phyloP scores from a whole-genome alignment of 352 stramenopile species.

The Phytophthora capsici region DNA sequence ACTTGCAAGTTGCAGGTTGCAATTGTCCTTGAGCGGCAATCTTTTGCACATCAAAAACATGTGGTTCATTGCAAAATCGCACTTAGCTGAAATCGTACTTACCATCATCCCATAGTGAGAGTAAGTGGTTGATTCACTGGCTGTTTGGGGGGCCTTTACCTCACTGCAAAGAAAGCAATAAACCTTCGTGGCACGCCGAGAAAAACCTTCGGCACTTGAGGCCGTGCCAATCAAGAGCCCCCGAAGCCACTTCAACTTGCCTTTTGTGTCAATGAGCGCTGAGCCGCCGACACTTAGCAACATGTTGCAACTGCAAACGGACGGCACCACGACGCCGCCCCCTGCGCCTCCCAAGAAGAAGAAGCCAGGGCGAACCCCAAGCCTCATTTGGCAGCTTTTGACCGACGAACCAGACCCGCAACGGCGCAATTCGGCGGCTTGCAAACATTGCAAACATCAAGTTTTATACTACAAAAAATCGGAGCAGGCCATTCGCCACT shows the following conservation, averaged over 20 bases:
- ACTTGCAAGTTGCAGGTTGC: too few relatives aligned
- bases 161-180: slow-evolving; percentile 9
- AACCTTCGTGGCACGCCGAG: slow-evolving; percentile 19
- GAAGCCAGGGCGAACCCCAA: slow-evolving; percentile 67
- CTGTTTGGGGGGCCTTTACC: too few relatives aligned
- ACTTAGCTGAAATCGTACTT: not conserved
- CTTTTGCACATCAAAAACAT: too few relatives aligned
- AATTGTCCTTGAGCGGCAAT: too few relatives aligned
- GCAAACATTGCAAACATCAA: slow-evolving; percentile 88
- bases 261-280: slow-evolving; percentile 34
- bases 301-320: slow-evolving; percentile 28
- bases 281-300: slow-evolving; percentile 24
- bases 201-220: slow-evolving; percentile 33
- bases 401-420: slow-evolving; percentile 84
- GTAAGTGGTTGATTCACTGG: too few relatives aligned
- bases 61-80: too few relatives aligned
- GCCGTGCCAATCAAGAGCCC: slow-evolving; percentile 13
- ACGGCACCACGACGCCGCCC: slow-evolving; percentile 3
- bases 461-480: slow-evolving; percentile 91
- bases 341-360: slow-evolving; percentile 68
- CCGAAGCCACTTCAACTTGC: slow-evolving; percentile 44
- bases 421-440: slow-evolving; percentile 73
- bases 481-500: slow-evolving; percentile 81
- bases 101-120: not conserved
- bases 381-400: slow-evolving; percentile 83